Evolutionary conservation across 2,329 filamentous ascomycete genomes (phyloP).

Genomic region (Pseudocercospora cruenta): DNA sequence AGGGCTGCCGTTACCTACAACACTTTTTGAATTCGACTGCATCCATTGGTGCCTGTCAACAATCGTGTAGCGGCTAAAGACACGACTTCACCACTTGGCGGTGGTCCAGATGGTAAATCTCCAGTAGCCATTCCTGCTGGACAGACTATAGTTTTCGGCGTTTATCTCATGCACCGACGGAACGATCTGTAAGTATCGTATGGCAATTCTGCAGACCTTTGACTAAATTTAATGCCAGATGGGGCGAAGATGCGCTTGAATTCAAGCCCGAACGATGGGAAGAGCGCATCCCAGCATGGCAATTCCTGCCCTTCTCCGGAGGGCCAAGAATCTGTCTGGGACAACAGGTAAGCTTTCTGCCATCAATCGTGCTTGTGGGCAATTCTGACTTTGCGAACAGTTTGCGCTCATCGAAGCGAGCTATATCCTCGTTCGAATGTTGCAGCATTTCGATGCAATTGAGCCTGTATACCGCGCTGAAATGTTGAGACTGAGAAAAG

Average conservation of each 20-base stretch:
- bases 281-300: conserved; percentile 32
- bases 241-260: conserved; percentile 52
- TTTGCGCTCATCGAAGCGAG: conserved; percentile 77
- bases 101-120: conserved; percentile 52
- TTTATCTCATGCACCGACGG: conserved; percentile 56
- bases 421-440: conserved; percentile 71
- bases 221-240: conserved; percentile 29
- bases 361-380: too few species aligned
- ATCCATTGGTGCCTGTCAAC: conserved; percentile 61
- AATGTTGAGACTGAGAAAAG: conserved; percentile 34
- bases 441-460: conserved; percentile 67
- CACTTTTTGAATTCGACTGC: conserved; percentile 67
- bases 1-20: conserved; percentile 43
- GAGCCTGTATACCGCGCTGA: conserved; percentile 34
- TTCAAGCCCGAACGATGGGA: conserved; percentile 56
- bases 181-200: conserved; percentile 40
- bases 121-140: conserved; percentile 57
- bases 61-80: conserved; percentile 53
- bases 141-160: conserved; percentile 47
- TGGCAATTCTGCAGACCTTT: too few species aligned
- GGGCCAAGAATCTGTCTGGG: conserved; percentile 40
- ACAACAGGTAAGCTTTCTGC: conserved; percentile 54
- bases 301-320: conserved; percentile 43
- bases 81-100: conserved; percentile 55
- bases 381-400: too few species aligned